A percentile compares a stretch with the other conserved stretches of the same genome.
Conservation (phyloP, 2,329 filamentous ascomycete genomes). For the Drechslera avenae region DNA sequence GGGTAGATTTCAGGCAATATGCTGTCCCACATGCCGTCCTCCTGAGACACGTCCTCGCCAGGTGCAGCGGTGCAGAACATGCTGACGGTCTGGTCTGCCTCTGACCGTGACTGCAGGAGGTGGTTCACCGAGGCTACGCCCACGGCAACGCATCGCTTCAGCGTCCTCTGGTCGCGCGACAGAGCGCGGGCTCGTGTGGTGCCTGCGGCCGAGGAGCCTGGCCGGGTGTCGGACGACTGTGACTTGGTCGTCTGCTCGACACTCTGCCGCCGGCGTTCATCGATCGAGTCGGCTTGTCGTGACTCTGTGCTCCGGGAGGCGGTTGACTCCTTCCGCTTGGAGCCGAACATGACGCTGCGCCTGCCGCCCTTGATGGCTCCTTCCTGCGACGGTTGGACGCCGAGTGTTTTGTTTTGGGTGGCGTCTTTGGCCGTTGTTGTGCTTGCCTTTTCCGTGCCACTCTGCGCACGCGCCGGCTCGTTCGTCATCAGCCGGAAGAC, state of each 20-base stretch:
- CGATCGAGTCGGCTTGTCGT: constrained; percentile 22
- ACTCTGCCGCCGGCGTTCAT: constrained; percentile 27
- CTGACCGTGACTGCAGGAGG: constrained; percentile 72
- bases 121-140: constrained; percentile 78
- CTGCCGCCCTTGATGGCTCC: constrained; percentile 51
- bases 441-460: constrained; percentile 39
- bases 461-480: constrained; percentile 49
- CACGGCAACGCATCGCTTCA: constrained; percentile 74
- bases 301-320: constrained; percentile 24
- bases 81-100: constrained; percentile 75
- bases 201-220: constrained; percentile 35
- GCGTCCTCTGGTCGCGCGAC: constrained; percentile 55
- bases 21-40: constrained; percentile 71
- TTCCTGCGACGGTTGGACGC: constrained; percentile 37
- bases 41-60: constrained; percentile 49
- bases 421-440: constrained; percentile 30
- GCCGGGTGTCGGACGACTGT: constrained; percentile 32
- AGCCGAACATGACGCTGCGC: constrained; percentile 69
- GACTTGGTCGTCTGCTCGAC: constrained; percentile 31
- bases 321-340: constrained; percentile 57
- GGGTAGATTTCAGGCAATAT: constrained; percentile 68
- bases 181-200: constrained; percentile 35
- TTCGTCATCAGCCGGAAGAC: constrained; percentile 77
- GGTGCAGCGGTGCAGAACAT: constrained; percentile 70
- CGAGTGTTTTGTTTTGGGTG: constrained; percentile 26